These are phyloP conservation scores for Mariannaea sp. DNA, from an alignment of 2,329 filamentous ascomycete genomes.

Conservation along the genomic window DNA sequence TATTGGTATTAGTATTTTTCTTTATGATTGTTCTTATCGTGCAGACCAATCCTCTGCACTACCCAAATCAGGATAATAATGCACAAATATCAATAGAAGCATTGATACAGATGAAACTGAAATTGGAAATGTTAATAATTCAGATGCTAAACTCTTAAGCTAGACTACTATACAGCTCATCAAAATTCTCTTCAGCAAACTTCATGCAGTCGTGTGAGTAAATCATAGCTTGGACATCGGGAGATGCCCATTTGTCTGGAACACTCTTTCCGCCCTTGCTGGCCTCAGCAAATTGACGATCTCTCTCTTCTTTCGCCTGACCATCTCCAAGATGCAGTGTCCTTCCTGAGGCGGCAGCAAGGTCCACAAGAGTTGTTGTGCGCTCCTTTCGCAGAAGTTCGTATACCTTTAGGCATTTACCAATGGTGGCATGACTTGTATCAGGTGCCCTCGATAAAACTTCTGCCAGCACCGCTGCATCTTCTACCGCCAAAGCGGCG, in stretches of 20 bases:
- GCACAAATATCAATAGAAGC: no score
- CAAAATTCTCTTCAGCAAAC: constrained; percentile 57
- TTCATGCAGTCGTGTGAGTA: constrained; percentile 66
- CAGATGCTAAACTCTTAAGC: background rate
- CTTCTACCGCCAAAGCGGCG: constrained; percentile 69
- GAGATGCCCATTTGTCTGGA: constrained; percentile 72
- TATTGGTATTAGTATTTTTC: background rate
- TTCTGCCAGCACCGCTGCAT: constrained; percentile 64
- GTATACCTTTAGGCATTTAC: constrained; percentile 58
- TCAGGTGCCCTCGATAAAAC: constrained; percentile 50
- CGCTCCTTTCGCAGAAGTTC: constrained; percentile 61
- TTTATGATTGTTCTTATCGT: no score
- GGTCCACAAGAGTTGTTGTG: constrained; percentile 56
- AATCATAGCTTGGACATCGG: constrained; percentile 68
- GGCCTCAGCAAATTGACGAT: constrained; percentile 58
- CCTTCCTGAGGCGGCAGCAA: constrained; percentile 56
- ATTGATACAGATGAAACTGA: no score
- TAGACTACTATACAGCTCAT: constrained; percentile 45
- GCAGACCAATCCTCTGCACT: no score
- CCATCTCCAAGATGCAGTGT: constrained; percentile 61
- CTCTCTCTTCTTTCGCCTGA: constrained; percentile 60
- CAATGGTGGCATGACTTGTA: constrained; percentile 46
- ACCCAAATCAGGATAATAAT: no score
- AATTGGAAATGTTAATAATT: no score
- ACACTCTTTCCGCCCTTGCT: constrained; percentile 54